Base-by-base conservation (phyloP, 371 early-diverging fungal genomes). In the Lichtheimia ornata region DNA sequence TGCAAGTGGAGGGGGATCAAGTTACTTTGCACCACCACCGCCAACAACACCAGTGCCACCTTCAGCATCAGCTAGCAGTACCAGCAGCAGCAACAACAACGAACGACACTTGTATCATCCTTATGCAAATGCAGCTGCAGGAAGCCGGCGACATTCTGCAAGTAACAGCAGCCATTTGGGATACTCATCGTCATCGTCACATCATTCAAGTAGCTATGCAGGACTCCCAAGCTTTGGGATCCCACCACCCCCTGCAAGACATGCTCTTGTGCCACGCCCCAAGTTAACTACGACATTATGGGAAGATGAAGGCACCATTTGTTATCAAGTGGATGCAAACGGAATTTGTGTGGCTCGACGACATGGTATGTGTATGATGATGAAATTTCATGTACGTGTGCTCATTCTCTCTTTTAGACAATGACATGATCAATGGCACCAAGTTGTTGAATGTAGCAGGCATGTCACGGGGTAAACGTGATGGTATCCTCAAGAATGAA, bases 391-490 rank as follows among this genome's bases (percentile, higher is more conserved):
- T 14, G 14, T 50, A 20, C 35, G 22, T 58, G 45, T 51, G 55
- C 35, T 27, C 43, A 18, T 57, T 56, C 15, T 50, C 58, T 44
- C 13, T 56, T 51, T 56, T 52, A 77, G 92, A 93, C 62, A 90
- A 91, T 65, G 84, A 91, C 62, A 90, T 90, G 89, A 84, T 92
- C 42, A 92, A 93, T 64, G 92, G 94, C 7, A 93, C 94, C 28
- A 93, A 93, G 69, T 72, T 93, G 41, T 79, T 92, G 13, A 93
- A 93, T 73, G 91, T 93, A 11, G 87, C 88, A 24, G 90, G 91
- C 50, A 91, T 92, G 93, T 88, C 94, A 45, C 88, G 94, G 18
- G 94, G 94, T 50, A 91, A 91, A 72, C 79, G 94, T 22, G 94
- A 93, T 66, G 91, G 91, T 14, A 93, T 93, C 52, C 77, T 93